phyloP scores from a whole-genome alignment of 164 flowering plant species.

The Nymphaea colorata region DNA sequence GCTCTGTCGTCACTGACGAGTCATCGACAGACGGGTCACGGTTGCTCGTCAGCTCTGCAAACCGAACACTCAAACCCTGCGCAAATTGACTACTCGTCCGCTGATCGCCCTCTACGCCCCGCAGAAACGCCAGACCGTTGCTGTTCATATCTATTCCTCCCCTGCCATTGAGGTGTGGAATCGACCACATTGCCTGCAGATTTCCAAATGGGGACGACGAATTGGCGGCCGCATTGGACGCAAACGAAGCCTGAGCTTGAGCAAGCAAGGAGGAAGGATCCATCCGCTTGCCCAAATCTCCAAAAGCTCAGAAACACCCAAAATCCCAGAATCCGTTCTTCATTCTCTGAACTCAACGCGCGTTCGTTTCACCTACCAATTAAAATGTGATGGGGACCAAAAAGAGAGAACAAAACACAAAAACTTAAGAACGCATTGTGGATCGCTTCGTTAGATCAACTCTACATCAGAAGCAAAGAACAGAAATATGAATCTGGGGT shows the following conservation, averaged over 20 bases:
- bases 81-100: conserved; percentile 13
- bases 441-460: too few species aligned
- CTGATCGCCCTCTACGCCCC: not conserved
- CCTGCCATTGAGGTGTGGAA: conserved; percentile 12
- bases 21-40: conserved; percentile 45
- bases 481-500: too few species aligned
- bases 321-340: too few species aligned
- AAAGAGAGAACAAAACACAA: too few species aligned
- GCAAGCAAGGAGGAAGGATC: conserved; percentile 54
- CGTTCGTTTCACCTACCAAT: too few species aligned
- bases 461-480: too few species aligned
- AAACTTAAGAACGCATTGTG: too few species aligned
- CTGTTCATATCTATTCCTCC: conserved; percentile 11
- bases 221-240: conserved; percentile 44
- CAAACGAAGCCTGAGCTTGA: conserved; percentile 13
- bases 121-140: conserved; percentile 16
- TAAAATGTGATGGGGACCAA: too few species aligned
- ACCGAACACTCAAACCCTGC: conserved; percentile 17
- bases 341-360: too few species aligned
- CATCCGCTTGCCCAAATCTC: conserved; percentile 23
- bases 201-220: conserved; percentile 31
- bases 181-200: conserved; percentile 67
- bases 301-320: too few species aligned
- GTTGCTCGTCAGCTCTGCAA: conserved; percentile 17
- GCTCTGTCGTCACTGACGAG: conserved; percentile 47